phyloP scores from a whole-genome alignment of 2,329 filamentous ascomycete species.

The Myriosclerotinia curreyana region DNA sequence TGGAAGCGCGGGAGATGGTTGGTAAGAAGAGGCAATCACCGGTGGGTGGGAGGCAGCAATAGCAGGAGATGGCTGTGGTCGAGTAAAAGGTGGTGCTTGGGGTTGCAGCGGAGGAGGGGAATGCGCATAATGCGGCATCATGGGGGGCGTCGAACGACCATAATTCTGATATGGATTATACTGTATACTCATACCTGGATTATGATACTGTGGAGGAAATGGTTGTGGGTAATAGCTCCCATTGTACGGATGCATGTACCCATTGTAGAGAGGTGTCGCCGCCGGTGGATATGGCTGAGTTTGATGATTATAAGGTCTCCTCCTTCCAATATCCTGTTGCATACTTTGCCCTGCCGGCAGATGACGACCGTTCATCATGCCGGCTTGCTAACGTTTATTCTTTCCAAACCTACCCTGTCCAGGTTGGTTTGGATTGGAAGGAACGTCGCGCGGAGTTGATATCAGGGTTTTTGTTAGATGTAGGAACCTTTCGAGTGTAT shows the following conservation, averaged over 20 bases:
- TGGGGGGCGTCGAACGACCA: constrained; percentile 47
- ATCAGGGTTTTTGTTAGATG: not conserved
- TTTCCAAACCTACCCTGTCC: constrained; percentile 34
- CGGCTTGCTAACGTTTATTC: constrained; percentile 52
- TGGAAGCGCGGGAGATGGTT: constrained; percentile 46
- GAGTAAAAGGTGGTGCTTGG: constrained; percentile 43
- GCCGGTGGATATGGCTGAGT: constrained; percentile 45
- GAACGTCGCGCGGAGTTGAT: constrained; percentile 9
- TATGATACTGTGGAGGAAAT: constrained; percentile 59
- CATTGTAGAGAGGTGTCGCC: constrained; percentile 47
- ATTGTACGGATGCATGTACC: constrained; percentile 51
- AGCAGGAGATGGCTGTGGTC: constrained; percentile 52
- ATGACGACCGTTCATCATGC: constrained; percentile 75
- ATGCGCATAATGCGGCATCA: constrained; percentile 53
- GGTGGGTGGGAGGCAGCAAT: constrained; percentile 56
- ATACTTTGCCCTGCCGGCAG: constrained; percentile 70
- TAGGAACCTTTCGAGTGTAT: not conserved
- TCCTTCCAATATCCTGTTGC: constrained; percentile 38
- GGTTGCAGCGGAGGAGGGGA: constrained; percentile 41
- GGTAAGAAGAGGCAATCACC: constrained; percentile 42
- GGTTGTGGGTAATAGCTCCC: constrained; percentile 53
- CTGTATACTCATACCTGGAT: constrained; percentile 46
- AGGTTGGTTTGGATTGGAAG: constrained; percentile 26
- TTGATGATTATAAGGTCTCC: constrained; percentile 39
- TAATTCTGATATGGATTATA: constrained; percentile 48